A percentile compares a stretch with the other conserved stretches of the same genome.
Conservation (phyloP, 2,329 filamentous ascomycete species). For the Cladosporium sp. region DNA sequence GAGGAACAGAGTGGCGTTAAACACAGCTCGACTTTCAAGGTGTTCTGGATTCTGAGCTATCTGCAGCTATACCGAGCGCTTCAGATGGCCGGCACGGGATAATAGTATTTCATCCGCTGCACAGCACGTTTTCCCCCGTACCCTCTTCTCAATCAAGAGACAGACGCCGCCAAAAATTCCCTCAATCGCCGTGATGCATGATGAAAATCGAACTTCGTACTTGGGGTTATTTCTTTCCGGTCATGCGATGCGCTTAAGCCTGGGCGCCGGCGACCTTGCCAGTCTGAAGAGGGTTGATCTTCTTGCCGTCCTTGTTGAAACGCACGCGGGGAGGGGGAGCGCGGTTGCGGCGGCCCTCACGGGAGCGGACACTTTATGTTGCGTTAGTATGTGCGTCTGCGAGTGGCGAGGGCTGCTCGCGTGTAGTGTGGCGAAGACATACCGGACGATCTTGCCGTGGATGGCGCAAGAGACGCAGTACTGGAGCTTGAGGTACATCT, state of each 20-base stretch:
- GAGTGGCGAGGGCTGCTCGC: conserved; percentile 3
- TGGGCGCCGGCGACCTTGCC: conserved; percentile 56
- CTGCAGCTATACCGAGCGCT: conserved; percentile 13
- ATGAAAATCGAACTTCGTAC: conserved; percentile 14
- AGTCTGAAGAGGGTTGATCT: conserved; percentile 83
- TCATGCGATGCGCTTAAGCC: conserved; percentile 16
- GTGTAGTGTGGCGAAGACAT: conserved; percentile 50
- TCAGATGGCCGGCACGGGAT: conserved; percentile 12
- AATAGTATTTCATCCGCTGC: conserved; percentile 10
- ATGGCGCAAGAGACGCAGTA: conserved; percentile 99
- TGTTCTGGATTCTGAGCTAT: conserved; percentile 14
- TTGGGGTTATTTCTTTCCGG: conserved; percentile 13
- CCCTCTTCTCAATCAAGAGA: conserved; percentile 15
- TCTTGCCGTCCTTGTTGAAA: conserved; percentile 99
- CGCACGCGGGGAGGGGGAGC: conserved; percentile 94
- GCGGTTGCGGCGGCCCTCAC: conserved; percentile 96
- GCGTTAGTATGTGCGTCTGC: conserved; percentile 15
- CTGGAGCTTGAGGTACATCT: conserved; percentile 99
- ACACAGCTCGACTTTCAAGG: conserved; percentile 11
- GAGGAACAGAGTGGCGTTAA: not conserved
- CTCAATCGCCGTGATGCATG: conserved; percentile 16
- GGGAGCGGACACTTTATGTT: conserved; percentile 79
- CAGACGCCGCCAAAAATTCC: conserved; percentile 16
- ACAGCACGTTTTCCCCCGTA: conserved; percentile 9
- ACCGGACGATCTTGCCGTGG: conserved; percentile 99